These are phyloP conservation scores for Gomphus sp. DNA, from an alignment of 1,284 basidiomycete genomes.

Conservation along the genomic window DNA sequence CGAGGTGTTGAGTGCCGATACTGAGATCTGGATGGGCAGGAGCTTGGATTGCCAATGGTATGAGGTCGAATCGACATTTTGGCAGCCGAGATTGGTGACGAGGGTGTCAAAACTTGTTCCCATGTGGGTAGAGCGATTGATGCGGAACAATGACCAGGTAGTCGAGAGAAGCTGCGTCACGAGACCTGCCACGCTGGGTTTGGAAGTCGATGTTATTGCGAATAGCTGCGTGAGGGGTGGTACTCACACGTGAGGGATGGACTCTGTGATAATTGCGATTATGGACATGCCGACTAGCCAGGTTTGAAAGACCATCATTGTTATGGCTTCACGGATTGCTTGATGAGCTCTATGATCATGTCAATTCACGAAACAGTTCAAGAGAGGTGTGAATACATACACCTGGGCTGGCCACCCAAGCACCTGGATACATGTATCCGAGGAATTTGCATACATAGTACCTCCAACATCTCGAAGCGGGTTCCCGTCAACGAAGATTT, in stretches of 20 bases:
- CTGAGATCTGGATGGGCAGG: not conserved
- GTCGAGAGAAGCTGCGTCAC: slow-evolving; percentile 11
- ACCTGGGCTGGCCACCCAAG: not conserved
- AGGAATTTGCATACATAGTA: not conserved
- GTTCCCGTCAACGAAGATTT: not conserved
- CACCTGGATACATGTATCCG: not conserved
- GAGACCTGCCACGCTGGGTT: slow-evolving; percentile 9
- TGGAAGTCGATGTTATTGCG: not conserved
- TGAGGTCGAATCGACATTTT: slow-evolving; percentile 36
- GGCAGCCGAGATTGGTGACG: slow-evolving; percentile 34
- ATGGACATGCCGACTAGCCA: slow-evolving; percentile 50
- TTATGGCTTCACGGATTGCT: slow-evolving; percentile 40
- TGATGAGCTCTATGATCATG: slow-evolving; percentile 32
- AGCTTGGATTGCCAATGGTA: slow-evolving; percentile 32
- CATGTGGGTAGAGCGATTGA: slow-evolving; percentile 28
- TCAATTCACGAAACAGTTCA: not conserved
- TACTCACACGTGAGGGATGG: slow-evolving; percentile 43
- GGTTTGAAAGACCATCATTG: slow-evolving; percentile 43
- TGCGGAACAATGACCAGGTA: slow-evolving; percentile 12
- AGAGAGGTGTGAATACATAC: not conserved
- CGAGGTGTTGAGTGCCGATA: not conserved
- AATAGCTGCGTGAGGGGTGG: not conserved
- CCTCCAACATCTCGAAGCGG: too few relatives aligned
- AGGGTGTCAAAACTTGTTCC: slow-evolving; percentile 27
- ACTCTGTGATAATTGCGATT: slow-evolving; percentile 37